Percentiles rank a stretch among this genome's conserved stretches.
Conservation (phyloP, 495 filamentous ascomycete species). For the Aspergillus kassunensis region DNA sequence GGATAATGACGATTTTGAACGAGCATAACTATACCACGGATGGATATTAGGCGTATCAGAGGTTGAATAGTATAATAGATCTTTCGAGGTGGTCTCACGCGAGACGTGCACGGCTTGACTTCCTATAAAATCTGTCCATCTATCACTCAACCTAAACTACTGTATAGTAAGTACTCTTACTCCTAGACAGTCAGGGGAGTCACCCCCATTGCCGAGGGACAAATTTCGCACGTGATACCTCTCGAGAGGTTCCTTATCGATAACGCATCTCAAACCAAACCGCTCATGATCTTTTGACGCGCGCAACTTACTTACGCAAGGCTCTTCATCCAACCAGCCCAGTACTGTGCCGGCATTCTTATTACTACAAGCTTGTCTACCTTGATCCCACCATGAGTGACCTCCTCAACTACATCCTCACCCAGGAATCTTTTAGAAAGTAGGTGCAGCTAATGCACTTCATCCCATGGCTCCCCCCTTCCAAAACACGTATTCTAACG, state of each 20-base stretch:
- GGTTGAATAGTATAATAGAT: slow-evolving; percentile 21
- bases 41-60: slow-evolving; percentile 8
- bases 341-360: too few relatives aligned
- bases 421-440: slow-evolving; percentile 63
- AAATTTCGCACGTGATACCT: not conserved
- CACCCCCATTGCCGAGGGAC: not conserved
- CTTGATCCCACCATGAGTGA: slow-evolving; percentile 55
- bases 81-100: not conserved
- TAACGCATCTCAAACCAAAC: not conserved
- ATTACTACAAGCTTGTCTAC: too few relatives aligned
- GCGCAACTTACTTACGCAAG: not conserved
- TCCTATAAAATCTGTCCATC: too few relatives aligned
- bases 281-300: not conserved
- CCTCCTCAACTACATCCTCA: slow-evolving; percentile 57
- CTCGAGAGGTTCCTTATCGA: slow-evolving; percentile 2
- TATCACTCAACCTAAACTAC: too few relatives aligned
- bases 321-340: too few relatives aligned
- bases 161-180: too few relatives aligned
- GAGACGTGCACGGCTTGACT: slow-evolving; percentile 1
- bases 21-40: slow-evolving; percentile 29
- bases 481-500: not conserved
- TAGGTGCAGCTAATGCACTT: slow-evolving; percentile 24
- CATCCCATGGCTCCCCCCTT: not conserved
- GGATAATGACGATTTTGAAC: slow-evolving; percentile 52
- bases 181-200: too few relatives aligned